phyloP scores from a whole-genome alignment of 352 stramenopile species.

The Globisporangium middletonii region DNA sequence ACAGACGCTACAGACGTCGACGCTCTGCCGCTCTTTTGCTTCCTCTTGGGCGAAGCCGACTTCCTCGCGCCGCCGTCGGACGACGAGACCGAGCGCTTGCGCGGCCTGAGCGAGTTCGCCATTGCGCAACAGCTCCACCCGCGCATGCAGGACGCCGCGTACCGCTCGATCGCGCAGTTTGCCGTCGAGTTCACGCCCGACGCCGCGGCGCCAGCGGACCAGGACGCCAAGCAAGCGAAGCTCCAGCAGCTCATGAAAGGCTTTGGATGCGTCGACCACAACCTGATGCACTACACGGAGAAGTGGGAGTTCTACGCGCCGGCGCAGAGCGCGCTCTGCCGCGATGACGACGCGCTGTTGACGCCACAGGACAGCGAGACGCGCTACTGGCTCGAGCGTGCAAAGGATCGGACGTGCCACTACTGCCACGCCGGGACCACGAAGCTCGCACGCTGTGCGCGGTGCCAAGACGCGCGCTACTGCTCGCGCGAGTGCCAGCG shows the following conservation, averaged over 20 bases:
- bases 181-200: conserved; percentile 62
- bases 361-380: conserved; percentile 50
- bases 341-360: conserved; percentile 29
- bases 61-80: conserved; percentile 44
- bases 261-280: conserved; percentile 67
- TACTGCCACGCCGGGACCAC: conserved; percentile 42
- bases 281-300: conserved; percentile 77
- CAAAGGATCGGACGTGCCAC: conserved; percentile 61
- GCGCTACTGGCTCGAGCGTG: conserved; percentile 55
- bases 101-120: conserved; percentile 72
- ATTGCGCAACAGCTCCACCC: conserved; percentile 67
- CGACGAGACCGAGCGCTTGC: conserved; percentile 45
- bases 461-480: conserved; percentile 63
- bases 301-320: conserved; percentile 79
- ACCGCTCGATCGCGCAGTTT: conserved; percentile 55
- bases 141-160: conserved; percentile 32
- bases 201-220: conserved; percentile 20
- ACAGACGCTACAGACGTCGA: conserved; percentile 18
- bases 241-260: conserved; percentile 58
- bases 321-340: conserved; percentile 29
- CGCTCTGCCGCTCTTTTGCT: conserved; percentile 51
- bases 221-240: conserved; percentile 26
- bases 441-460: conserved; percentile 59
- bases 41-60: conserved; percentile 59
- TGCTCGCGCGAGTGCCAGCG: conserved; percentile 83